Conservation (phyloP, 2,329 filamentous ascomycete species). For the Microcyclosporella mali region DNA sequence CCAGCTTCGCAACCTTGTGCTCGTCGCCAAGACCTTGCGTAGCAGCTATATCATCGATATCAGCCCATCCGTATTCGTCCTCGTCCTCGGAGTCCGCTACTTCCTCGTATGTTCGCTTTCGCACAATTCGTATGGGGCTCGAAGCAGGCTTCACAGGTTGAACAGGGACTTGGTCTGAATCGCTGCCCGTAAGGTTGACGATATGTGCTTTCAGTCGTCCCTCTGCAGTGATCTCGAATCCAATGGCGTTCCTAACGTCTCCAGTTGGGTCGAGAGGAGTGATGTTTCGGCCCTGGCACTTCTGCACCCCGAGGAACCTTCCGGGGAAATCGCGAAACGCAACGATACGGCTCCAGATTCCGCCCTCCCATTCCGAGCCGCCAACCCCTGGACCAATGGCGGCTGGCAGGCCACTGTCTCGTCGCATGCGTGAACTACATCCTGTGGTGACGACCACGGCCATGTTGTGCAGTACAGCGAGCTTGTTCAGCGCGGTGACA, state of each 20-base stretch:
- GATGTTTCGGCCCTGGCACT: constrained; percentile 36
- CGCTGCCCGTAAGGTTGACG: constrained; percentile 14
- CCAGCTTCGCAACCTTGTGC: not conserved
- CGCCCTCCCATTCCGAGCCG: constrained; percentile 72
- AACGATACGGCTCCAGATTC: constrained; percentile 65
- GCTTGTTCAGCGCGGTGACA: constrained; percentile 54
- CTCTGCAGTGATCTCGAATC: constrained; percentile 40
- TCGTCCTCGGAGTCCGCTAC: constrained; percentile 58
- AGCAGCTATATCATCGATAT: constrained; percentile 54
- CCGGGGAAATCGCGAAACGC: constrained; percentile 66
- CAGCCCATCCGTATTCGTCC: constrained; percentile 66
- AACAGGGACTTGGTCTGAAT: not conserved
- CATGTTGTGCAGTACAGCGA: constrained; percentile 66
- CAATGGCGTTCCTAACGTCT: constrained; percentile 45
- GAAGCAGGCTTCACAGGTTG: constrained; percentile 2
- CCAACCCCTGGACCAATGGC: constrained; percentile 69
- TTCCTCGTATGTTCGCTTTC: constrained; percentile 55
- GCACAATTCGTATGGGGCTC: constrained; percentile 17
- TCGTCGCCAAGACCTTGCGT: not conserved
- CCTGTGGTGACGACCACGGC: constrained; percentile 73
- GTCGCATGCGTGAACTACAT: constrained; percentile 72
- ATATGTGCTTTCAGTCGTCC: constrained; percentile 35
- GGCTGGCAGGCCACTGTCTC: constrained; percentile 47
- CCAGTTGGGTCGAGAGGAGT: constrained; percentile 32
- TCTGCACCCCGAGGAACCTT: constrained; percentile 41